Percentiles rank a stretch among this genome's conserved stretches.
phyloP scores from a whole-genome alignment of 805 yeast species.

The Candida tammaniensis region DNA sequence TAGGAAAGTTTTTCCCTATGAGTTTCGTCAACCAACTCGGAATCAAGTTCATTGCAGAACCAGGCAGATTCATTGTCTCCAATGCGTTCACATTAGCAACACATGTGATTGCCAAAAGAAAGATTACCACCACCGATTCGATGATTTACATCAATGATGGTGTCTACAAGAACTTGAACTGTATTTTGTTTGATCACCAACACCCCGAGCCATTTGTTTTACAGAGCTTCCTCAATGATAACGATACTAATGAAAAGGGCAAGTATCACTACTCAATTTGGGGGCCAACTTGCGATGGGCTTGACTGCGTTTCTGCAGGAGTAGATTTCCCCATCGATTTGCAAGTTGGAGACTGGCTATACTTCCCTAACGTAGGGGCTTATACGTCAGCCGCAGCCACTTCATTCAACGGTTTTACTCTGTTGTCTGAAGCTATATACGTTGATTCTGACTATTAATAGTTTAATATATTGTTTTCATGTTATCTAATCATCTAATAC shows the following conservation, averaged over 20 bases:
- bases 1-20: slow-evolving; percentile 60
- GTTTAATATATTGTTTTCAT: too few relatives aligned
- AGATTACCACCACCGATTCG: slow-evolving; percentile 41
- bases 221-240: slow-evolving; percentile 8
- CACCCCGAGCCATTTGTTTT: slow-evolving; percentile 68
- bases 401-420: slow-evolving; percentile 83
- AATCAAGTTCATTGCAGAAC: slow-evolving; percentile 75
- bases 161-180: slow-evolving; percentile 92
- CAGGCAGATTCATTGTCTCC: slow-evolving; percentile 88
- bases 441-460: slow-evolving; percentile 39
- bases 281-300: slow-evolving; percentile 99
- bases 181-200: slow-evolving; percentile 91
- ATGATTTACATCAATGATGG: slow-evolving; percentile 94
- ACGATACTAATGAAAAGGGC: slow-evolving; percentile 18
- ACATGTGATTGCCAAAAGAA: slow-evolving; percentile 81
- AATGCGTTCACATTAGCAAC: slow-evolving; percentile 81
- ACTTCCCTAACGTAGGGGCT: slow-evolving; percentile 82
- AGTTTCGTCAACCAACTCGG: slow-evolving; percentile 20
- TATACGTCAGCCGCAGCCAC: slow-evolving; percentile 93
- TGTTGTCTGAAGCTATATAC: slow-evolving; percentile 57
- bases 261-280: slow-evolving; percentile 65
- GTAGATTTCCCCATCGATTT: slow-evolving; percentile 57
- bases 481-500: too few relatives aligned
- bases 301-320: slow-evolving; percentile 71
- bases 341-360: slow-evolving; percentile 88